Percentiles rank a stretch among this genome's conserved stretches.
phyloP scores from a whole-genome alignment of 495 filamentous ascomycete genomes.

The Cercophora scortea region DNA sequence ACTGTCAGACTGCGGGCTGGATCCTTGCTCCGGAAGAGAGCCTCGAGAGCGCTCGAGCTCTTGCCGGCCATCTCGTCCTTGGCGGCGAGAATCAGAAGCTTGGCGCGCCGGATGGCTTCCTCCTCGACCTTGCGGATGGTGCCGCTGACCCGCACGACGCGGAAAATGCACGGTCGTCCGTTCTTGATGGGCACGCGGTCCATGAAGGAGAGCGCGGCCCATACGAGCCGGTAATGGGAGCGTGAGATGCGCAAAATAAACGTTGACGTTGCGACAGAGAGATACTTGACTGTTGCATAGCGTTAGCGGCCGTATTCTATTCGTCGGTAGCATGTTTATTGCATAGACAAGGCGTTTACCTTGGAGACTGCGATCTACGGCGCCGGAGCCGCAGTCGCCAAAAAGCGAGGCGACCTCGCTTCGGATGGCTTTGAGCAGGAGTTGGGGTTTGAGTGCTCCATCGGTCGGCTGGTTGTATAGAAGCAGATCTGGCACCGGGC shows the following conservation, averaged over 20 bases:
- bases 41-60: constrained; percentile 26
- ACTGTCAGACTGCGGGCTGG: constrained; percentile 33
- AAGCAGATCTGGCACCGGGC: constrained; percentile 46
- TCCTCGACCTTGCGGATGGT: constrained; percentile 90
- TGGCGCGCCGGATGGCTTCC: constrained; percentile 72
- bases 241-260: constrained; percentile 78
- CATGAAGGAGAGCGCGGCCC: constrained; percentile 82
- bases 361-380: constrained; percentile 53
- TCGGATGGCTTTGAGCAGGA: constrained; percentile 60
- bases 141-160: constrained; percentile 85
- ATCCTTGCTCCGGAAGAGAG: constrained; percentile 27
- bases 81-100: constrained; percentile 58
- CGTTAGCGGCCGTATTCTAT: neutral
- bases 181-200: constrained; percentile 54
- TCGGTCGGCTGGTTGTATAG: constrained; percentile 71
- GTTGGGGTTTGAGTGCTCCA: constrained; percentile 51
- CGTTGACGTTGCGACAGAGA: constrained; percentile 86
- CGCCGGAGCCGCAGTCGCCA: constrained; percentile 84
- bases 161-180: constrained; percentile 60
- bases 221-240: constrained; percentile 73
- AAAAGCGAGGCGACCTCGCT: constrained; percentile 64
- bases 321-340: constrained; percentile 2
- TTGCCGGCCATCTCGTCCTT: constrained; percentile 34
- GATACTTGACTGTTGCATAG: constrained; percentile 71
- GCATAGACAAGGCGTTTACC: constrained; percentile 36